Evolutionary conservation across 2,329 filamentous ascomycete genomes (phyloP).

Genomic region (Xylariaceae sp.): DNA sequence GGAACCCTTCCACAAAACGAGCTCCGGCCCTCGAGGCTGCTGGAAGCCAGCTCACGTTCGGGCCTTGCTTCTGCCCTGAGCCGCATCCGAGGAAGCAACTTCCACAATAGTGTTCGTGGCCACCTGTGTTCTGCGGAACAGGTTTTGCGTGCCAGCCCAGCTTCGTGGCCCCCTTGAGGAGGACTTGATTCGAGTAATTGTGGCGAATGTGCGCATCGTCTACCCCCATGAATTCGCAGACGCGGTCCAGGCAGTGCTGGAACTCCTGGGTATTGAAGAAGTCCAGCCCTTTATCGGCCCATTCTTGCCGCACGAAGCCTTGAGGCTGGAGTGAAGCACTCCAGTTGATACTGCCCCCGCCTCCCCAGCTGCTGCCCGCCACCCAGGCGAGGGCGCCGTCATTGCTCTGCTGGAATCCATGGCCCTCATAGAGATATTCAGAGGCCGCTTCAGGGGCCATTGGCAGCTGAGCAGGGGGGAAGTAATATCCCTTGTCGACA

Average conservation of each 20-base stretch:
- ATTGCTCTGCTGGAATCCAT: conserved; percentile 38
- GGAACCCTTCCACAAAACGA: conserved; percentile 61
- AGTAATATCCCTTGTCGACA: conserved; percentile 63
- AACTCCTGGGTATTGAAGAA: conserved; percentile 59
- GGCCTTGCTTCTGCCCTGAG: conserved; percentile 58
- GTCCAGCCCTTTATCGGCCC: conserved; percentile 51
- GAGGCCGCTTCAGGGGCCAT: conserved; percentile 49
- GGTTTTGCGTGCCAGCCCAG: conserved; percentile 55
- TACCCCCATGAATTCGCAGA: conserved; percentile 28
- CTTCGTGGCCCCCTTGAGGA: conserved; percentile 58
- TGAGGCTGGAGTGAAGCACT: conserved; percentile 44
- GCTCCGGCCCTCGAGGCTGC: conserved; percentile 61
- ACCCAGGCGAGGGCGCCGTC: conserved; percentile 41
- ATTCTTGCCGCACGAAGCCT: conserved; percentile 58
- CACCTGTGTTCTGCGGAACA: conserved; percentile 63
- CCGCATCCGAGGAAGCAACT: conserved; percentile 35
- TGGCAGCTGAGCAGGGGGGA: conserved; percentile 54
- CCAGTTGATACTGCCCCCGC: conserved; percentile 68
- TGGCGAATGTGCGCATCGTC: conserved; percentile 41
- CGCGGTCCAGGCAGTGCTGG: conserved; percentile 49
- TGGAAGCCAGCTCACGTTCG: conserved; percentile 58
- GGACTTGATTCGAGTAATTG: conserved; percentile 52
- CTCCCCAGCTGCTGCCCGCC: conserved; percentile 60
- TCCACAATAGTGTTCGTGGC: conserved; percentile 54
- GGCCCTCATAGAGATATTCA: conserved; percentile 52